Conservation (phyloP, 805 yeast genomes). For the Saccharomycopsis schoenii region DNA sequence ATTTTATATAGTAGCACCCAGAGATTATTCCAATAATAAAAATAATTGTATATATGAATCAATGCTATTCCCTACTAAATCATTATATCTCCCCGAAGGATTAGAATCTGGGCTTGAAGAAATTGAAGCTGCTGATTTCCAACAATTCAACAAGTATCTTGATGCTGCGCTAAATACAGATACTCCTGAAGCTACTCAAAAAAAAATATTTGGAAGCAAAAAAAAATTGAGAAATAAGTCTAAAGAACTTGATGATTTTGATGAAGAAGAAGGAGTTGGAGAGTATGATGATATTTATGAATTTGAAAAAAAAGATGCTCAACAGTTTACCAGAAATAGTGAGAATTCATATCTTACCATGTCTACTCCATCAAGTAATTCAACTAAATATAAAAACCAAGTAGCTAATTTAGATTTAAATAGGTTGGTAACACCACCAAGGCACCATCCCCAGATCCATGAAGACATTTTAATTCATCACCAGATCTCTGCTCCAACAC, state of each 20-base stretch:
- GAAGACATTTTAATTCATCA: background rate
- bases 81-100: background rate
- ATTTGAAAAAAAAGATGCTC: too few relatives aligned
- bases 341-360: too few relatives aligned
- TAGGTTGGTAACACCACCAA: background rate
- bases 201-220: background rate
- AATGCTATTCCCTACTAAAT: background rate
- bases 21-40: background rate
- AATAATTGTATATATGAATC: background rate
- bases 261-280: too few relatives aligned
- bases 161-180: slow-evolving; percentile 1
- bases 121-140: background rate
- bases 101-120: background rate
- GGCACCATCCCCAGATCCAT: background rate
- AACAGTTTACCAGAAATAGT: too few relatives aligned
- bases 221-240: background rate
- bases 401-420: background rate
- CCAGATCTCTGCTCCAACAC: background rate
- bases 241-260: too few relatives aligned
- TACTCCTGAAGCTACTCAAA: background rate
- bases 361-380: too few relatives aligned
- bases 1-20: too few relatives aligned
- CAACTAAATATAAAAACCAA: background rate
- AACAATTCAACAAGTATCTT: slow-evolving; percentile 8
- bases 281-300: too few relatives aligned